phyloP scores from a whole-genome alignment of 2,329 filamentous ascomycete genomes.

The Samsoniella hepiali region DNA sequence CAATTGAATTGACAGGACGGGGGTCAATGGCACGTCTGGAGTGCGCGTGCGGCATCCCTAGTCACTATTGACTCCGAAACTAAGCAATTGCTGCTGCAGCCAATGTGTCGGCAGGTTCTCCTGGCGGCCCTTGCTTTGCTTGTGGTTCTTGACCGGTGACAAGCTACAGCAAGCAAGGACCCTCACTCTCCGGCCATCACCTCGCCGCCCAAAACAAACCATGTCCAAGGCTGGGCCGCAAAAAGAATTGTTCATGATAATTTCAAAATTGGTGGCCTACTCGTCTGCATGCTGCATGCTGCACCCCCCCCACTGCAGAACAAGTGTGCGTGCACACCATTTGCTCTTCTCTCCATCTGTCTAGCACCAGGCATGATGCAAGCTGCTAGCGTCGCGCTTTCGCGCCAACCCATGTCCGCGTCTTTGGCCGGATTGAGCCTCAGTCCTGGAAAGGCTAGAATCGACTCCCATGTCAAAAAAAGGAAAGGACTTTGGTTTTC shows the following conservation, averaged over 20 bases:
- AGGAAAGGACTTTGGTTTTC: neutral
- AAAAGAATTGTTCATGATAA: neutral
- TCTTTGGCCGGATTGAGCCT: neutral
- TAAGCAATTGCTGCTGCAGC: constrained; percentile 4
- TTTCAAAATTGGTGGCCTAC: neutral
- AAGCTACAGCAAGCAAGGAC: constrained; percentile 12
- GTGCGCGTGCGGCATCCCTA: too few species aligned
- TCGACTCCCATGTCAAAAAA: neutral
- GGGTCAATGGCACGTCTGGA: neutral
- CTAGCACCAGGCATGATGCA: neutral
- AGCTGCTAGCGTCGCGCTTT: constrained; percentile 4
- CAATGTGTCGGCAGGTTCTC: neutral
- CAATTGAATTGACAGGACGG: neutral
- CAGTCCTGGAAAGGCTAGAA: neutral
- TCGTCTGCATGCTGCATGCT: neutral
- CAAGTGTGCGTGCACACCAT: neutral
- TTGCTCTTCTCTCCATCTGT: neutral
- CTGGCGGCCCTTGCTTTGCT: constrained; percentile 7
- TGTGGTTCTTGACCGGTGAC: constrained; percentile 13
- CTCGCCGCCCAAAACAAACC: neutral
- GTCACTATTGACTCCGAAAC: neutral
- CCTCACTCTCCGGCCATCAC: neutral
- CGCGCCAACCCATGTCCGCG: constrained; percentile 1
- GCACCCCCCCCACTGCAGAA: neutral
- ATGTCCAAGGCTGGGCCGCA: too few species aligned